Evolutionary conservation across 2,329 filamentous ascomycete genomes (phyloP), one percentile per base, ranked within the genome.

Genomic region (Hymenoscyphus repandus): DNA sequence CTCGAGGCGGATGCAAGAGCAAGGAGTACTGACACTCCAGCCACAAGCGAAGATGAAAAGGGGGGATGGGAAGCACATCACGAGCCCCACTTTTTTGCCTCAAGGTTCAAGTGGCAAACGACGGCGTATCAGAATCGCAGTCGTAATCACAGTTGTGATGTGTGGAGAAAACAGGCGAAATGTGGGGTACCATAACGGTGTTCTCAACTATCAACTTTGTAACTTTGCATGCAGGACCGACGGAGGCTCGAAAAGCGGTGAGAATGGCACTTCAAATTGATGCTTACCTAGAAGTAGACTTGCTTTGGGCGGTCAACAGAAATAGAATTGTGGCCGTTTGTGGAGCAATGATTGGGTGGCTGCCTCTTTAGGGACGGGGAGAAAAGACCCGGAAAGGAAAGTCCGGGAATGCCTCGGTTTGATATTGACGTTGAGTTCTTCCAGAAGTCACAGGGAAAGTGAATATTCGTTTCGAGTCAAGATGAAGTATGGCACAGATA

Each of bases 91-190:
- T n/a, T n/a, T n/a, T n/a, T n/a, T n/a, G 22, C 22, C 22, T 27
- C 7, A 27, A 27, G 22, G 22, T 4, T 4, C 22, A 27, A 27
- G 22, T 4, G 22, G 32, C 32, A 9, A 39, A 15, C 56, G 47
- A 68, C 61, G 47, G 42, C 50, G 50, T 51, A 57, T 55, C 50
- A 53, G 17, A 34, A 44, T 52, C 52, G 50, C 36, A 57, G 52
- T 53, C 51, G 37, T 18, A 47, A 45, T 54, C 33, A 39, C 20
- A 39, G 15, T 40, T 10, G 7, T 15, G n/a, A n/a, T 15, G 20
- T 45, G 43, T 50, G 46, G 46, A 50, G 46, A 51, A 27, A 45
- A 44, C 32, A 30, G 49, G 45, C 50, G 41, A 49, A 49, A 37
- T 52, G 54, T 52, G 51, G 54, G 51, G 54, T 50, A 50, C 40